These are phyloP conservation scores for Phanerodontia chrysosporium DNA, from an alignment of 768 basidiomycete genomes.

Conservation along the genomic window DNA sequence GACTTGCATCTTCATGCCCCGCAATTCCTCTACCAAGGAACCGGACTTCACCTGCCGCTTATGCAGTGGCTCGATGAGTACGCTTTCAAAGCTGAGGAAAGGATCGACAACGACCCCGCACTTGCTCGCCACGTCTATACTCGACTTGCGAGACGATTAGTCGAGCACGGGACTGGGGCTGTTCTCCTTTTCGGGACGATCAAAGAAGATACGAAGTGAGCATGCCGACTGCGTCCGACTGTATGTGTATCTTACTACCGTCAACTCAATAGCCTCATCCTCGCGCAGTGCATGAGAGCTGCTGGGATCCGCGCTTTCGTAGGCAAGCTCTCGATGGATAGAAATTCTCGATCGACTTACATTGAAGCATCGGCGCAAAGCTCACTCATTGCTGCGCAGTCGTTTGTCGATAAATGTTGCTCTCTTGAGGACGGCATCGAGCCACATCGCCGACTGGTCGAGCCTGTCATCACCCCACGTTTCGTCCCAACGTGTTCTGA, in stretches of 20 bases:
- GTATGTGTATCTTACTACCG: neutral
- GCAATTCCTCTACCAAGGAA: constrained; percentile 86
- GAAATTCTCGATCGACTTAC: constrained; percentile 67
- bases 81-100: constrained; percentile 77
- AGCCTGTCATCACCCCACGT: constrained; percentile 84
- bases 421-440: constrained; percentile 37
- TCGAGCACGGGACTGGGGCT: constrained; percentile 72
- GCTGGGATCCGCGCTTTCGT: constrained; percentile 76
- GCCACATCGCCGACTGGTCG: constrained; percentile 48
- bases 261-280: constrained; percentile 52
- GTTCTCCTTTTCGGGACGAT: constrained; percentile 84
- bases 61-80: constrained; percentile 84
- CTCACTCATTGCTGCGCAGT: constrained; percentile 46
- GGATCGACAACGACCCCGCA: constrained; percentile 55
- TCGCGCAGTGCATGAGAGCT: constrained; percentile 68
- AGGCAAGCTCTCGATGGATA: constrained; percentile 92
- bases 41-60: constrained; percentile 77
- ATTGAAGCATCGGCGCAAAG: constrained; percentile 51
- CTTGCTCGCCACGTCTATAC: constrained; percentile 68
- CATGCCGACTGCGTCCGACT: neutral
- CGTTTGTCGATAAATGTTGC: constrained; percentile 54
- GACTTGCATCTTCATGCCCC: constrained; percentile 88
- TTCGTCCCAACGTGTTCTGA: constrained; percentile 88
- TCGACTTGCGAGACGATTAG: constrained; percentile 59
- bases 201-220: constrained; percentile 73